phyloP scores from a whole-genome alignment of 768 basidiomycete genomes.

The Lactarius pseudohatsudake region DNA sequence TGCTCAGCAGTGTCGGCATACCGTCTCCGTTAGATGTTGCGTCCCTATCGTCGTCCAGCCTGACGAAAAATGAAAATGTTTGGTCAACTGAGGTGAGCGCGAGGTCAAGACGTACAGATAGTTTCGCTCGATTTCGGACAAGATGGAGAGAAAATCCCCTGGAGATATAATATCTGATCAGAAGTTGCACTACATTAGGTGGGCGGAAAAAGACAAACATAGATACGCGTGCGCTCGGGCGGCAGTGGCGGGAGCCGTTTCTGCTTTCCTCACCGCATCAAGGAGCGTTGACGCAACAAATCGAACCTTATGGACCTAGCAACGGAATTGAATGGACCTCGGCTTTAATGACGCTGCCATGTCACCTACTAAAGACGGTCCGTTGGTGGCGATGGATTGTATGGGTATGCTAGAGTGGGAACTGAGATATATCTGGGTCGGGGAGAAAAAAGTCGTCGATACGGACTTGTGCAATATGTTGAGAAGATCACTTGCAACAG shows the following conservation, averaged over 20 bases:
- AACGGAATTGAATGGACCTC: slow-evolving; percentile 1
- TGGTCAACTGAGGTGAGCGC: slow-evolving; percentile 12
- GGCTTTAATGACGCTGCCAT: slow-evolving; percentile 5
- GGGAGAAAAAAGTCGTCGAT: slow-evolving; percentile 12
- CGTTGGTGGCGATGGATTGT: slow-evolving; percentile 88
- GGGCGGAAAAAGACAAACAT: slow-evolving; percentile 49
- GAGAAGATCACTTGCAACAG: slow-evolving; percentile 83
- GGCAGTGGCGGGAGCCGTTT: slow-evolving; percentile 75
- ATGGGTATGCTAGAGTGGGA: slow-evolving; percentile 70
- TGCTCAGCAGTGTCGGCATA: slow-evolving; percentile 40
- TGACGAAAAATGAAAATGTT: slow-evolving; percentile 29
- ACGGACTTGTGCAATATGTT: slow-evolving; percentile 77
- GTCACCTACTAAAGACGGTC: slow-evolving; percentile 66
- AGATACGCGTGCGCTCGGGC: slow-evolving; percentile 86
- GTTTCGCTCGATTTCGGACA: slow-evolving; percentile 89
- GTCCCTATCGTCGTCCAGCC: slow-evolving; percentile 71
- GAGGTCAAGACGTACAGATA: slow-evolving; percentile 58
- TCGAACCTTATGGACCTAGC: slow-evolving; percentile 85
- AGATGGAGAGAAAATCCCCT: slow-evolving; percentile 92
- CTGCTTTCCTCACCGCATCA: slow-evolving; percentile 79
- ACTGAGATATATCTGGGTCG: slow-evolving; percentile 6
- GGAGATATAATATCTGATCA: slow-evolving; percentile 12
- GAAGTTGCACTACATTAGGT: background rate
- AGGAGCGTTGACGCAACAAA: slow-evolving; percentile 90
- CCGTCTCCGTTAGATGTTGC: slow-evolving; percentile 58